phyloP scores from a whole-genome alignment of 78 protist species.

The Capsaspora owczarzaki region DNA sequence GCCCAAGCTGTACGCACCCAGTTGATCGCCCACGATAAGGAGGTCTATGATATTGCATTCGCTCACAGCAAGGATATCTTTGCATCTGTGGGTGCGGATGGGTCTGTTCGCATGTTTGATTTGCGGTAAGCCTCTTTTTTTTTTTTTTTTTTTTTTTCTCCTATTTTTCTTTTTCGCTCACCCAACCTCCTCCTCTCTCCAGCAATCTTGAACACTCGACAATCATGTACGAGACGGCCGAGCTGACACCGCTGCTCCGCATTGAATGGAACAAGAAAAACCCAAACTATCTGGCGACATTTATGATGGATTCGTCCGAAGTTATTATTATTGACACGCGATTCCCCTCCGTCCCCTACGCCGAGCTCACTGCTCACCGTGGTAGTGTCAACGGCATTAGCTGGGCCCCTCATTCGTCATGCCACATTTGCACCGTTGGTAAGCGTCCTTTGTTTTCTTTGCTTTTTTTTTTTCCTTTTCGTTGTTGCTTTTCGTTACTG shows the following conservation, averaged over 20 bases:
- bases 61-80: slow-evolving; percentile 60
- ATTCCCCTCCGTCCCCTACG: slow-evolving; percentile 87
- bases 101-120: slow-evolving; percentile 96
- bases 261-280: slow-evolving; percentile 93
- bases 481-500: too few relatives aligned
- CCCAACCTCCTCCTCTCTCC: neutral
- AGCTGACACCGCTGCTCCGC: slow-evolving; percentile 75
- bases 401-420: slow-evolving; percentile 96
- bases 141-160: neutral
- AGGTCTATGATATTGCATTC: slow-evolving; percentile 93
- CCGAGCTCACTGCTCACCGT: slow-evolving; percentile 59
- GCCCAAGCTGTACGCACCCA: slow-evolving; percentile 65
- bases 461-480: too few relatives aligned
- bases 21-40: slow-evolving; percentile 98
- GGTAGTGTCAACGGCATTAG: slow-evolving; percentile 70
- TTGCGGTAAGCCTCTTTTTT: slow-evolving; percentile 35
- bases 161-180: neutral
- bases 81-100: slow-evolving; percentile 88
- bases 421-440: slow-evolving; percentile 83
- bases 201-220: slow-evolving; percentile 88
- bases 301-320: slow-evolving; percentile 63
- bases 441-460: neutral
- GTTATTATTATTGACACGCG: slow-evolving; percentile 81
- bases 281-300: slow-evolving; percentile 84
- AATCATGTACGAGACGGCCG: slow-evolving; percentile 86